Conservation (phyloP, 306 rosid genomes). For the Gynostemma pentaphyllum region DNA sequence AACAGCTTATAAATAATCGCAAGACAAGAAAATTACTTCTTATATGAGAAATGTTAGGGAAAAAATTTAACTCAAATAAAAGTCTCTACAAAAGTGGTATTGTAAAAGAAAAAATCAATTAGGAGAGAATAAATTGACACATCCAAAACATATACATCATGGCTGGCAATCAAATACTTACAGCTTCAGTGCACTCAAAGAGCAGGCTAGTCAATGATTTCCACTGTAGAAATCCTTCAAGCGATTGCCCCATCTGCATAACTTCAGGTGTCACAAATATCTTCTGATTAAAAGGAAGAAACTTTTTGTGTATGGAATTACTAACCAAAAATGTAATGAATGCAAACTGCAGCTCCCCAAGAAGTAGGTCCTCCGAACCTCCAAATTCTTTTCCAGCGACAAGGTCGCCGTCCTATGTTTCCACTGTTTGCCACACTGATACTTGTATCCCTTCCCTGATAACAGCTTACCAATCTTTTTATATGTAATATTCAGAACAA, state of each 20-base stretch:
- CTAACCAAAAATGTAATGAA: constrained; percentile 70
- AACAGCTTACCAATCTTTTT: too few relatives aligned
- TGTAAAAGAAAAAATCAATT: neutral
- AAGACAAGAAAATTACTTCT: neutral
- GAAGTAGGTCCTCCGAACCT: constrained; percentile 71
- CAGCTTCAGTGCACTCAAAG: constrained; percentile 81
- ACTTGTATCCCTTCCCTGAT: too few relatives aligned
- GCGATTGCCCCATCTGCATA: constrained; percentile 89
- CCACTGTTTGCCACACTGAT: too few relatives aligned
- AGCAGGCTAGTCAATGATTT: constrained; percentile 72
- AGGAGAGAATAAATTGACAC: neutral
- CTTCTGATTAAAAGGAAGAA: constrained; percentile 4
- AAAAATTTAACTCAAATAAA: neutral
- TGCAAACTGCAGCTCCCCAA: constrained; percentile 88
- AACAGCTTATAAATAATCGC: neutral
- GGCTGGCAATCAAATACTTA: constrained; percentile 27
- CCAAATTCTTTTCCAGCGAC: constrained; percentile 54
- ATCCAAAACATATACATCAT: neutral
- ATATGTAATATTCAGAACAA: too few relatives aligned
- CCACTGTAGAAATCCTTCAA: constrained; percentile 90
- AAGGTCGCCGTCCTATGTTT: too few relatives aligned
- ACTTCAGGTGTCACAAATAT: constrained; percentile 16
- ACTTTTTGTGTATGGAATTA: constrained; percentile 1
- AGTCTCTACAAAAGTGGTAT: neutral
- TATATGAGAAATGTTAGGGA: neutral